phyloP scores from a whole-genome alignment of 2,329 filamentous ascomycete species.

The Curvularia spicifera region DNA sequence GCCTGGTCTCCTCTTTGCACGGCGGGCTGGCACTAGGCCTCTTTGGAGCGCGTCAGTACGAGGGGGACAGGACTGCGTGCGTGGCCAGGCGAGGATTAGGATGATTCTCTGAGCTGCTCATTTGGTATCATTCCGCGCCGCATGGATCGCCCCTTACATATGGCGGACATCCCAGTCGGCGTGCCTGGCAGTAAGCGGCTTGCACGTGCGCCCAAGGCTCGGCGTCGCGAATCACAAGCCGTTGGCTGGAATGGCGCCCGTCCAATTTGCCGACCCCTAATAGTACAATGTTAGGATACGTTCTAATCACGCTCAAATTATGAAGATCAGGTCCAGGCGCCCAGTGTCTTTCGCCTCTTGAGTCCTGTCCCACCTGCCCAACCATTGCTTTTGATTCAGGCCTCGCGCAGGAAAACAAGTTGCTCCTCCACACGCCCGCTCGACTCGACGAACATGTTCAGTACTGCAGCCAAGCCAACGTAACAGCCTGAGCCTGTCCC shows the following conservation, averaged over 20 bases:
- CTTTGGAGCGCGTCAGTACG: neutral
- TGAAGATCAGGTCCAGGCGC: slow-evolving; percentile 25
- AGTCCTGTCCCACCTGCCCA: slow-evolving; percentile 23
- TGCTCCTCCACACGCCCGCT: neutral
- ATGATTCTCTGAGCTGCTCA: neutral
- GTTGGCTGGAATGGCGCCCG: neutral
- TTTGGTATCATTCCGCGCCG: neutral
- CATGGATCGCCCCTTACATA: neutral
- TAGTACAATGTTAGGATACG: neutral
- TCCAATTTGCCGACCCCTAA: neutral
- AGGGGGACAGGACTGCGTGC: neutral
- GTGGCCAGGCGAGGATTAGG: neutral
- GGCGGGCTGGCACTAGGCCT: neutral
- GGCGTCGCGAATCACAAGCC: slow-evolving; percentile 15
- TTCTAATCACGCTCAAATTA: slow-evolving; percentile 30
- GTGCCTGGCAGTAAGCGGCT: slow-evolving; percentile 23
- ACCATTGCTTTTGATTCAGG: slow-evolving; percentile 9
- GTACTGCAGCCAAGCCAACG: slow-evolving; percentile 27
- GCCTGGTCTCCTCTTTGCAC: neutral
- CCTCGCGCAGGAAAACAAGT: neutral
- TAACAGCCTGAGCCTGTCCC: slow-evolving; percentile 25
- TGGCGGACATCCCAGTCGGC: slow-evolving; percentile 7
- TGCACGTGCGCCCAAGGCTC: neutral
- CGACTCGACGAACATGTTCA: slow-evolving; percentile 25
- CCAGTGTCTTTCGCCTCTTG: slow-evolving; percentile 23